Conservation (phyloP, 768 basidiomycete species). For the Boletellus sp. region DNA sequence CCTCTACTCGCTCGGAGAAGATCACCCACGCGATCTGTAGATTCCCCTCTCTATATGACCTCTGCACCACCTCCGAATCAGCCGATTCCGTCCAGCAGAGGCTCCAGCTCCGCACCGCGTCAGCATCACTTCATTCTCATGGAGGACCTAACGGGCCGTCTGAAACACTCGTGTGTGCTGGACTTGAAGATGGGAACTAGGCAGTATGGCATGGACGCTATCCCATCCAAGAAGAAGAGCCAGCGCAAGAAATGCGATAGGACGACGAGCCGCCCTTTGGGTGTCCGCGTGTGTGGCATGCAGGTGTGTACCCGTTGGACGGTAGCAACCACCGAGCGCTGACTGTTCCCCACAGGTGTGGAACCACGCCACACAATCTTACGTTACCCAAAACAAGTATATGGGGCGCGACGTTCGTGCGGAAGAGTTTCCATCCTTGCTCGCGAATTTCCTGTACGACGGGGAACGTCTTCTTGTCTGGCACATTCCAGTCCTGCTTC, state of each 20-base stretch:
- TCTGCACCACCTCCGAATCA: slow-evolving; percentile 27
- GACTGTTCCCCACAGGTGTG: slow-evolving; percentile 63
- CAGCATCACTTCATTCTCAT: slow-evolving; percentile 98
- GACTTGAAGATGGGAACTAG: slow-evolving; percentile 99
- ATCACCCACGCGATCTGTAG: slow-evolving; percentile 39
- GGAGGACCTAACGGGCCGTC: slow-evolving; percentile 93
- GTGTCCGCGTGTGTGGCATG: slow-evolving; percentile 96
- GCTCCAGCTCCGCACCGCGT: slow-evolving; percentile 57
- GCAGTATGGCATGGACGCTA: slow-evolving; percentile 97
- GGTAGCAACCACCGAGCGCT: background rate
- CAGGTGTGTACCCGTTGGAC: slow-evolving; percentile 61
- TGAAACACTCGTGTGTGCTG: slow-evolving; percentile 91
- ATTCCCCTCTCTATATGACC: slow-evolving; percentile 26
- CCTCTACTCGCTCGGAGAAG: slow-evolving; percentile 37
- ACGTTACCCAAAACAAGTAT: slow-evolving; percentile 94
- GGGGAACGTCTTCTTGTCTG: slow-evolving; percentile 81
- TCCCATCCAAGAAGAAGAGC: slow-evolving; percentile 90
- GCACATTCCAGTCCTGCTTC: slow-evolving; percentile 88
- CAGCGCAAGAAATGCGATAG: slow-evolving; percentile 98
- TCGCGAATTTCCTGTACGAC: slow-evolving; percentile 81
- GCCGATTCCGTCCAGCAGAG: slow-evolving; percentile 35
- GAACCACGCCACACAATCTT: slow-evolving; percentile 80
- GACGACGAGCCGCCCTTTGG: slow-evolving; percentile 87
- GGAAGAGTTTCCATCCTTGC: slow-evolving; percentile 77
- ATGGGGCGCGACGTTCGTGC: slow-evolving; percentile 86